Base-by-base conservation (phyloP, 2,329 filamentous ascomycete genomes). In the Emergomyces orientalis region DNA sequence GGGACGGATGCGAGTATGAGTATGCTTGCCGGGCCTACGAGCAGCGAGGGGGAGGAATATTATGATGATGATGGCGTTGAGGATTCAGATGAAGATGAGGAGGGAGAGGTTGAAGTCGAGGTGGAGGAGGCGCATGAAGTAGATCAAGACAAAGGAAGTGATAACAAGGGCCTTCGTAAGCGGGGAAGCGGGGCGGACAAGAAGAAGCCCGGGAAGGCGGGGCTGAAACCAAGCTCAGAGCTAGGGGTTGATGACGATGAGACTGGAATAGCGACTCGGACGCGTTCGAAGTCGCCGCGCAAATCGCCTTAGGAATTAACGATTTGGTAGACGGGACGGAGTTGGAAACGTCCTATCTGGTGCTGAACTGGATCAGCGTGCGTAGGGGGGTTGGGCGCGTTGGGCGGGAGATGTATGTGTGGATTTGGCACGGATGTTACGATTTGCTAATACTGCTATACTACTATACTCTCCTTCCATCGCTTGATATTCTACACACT, bases 21-120 rank as follows among this genome's bases (percentile, higher is more conserved):
- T 17, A 68, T 73, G 1, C 68, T 72, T 27, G 69, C 71, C 32
- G 67, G 67, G 43, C 64, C 65, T 6, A 68, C 59, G n/a, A 60
- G 43, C 22, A 60, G 68, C 37, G 71, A 72, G 39, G 71, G 72
- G 22, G 73, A 72, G 17, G 71, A 72, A 19, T 66, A 69, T 25
- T 64, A 66, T 19, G 69, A 69, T 30, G 70, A 52, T 1, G 70
- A 69, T 14, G 67, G 66, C 9, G 30, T 14, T 51, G 45, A 27
- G 25, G 45, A 45, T 51, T 30, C 22, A 9, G 58, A 49, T 47
- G 27, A 34, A 25, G 32, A 25, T n/a, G 39, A 55, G 11, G 54
- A 43, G 39, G 56, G 30, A 13, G 54, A 43, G 39, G 56, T 45
- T 25, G 25, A 55, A 8, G 52, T 37, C 3, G 27, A 27, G 19